These are phyloP conservation scores for Cystobasidium slooffiae DNA, from an alignment of 1,284 basidiomycete genomes.

Conservation along the genomic window DNA sequence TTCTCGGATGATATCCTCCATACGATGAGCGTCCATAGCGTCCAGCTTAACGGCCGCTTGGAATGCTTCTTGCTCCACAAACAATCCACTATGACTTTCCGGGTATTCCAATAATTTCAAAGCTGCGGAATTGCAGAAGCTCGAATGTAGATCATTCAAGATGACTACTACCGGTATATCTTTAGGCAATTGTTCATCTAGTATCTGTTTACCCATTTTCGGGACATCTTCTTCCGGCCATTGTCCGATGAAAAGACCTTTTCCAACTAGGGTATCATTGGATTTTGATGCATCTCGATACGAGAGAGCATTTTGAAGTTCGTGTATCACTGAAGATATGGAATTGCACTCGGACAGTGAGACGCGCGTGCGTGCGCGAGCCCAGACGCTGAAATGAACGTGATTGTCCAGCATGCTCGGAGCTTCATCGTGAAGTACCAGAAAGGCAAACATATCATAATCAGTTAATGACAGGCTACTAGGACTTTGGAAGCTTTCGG, in stretches of 20 bases:
- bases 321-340: slow-evolving; percentile 1
- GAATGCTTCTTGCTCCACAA: slow-evolving; percentile 54
- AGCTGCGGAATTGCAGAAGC: slow-evolving; percentile 52
- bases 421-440: background rate
- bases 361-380: slow-evolving; percentile 16
- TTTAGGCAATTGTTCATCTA: slow-evolving; percentile 49
- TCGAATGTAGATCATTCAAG: slow-evolving; percentile 54
- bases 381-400: slow-evolving; percentile 39
- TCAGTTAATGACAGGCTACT: background rate
- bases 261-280: slow-evolving; percentile 45
- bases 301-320: background rate
- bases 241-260: slow-evolving; percentile 50
- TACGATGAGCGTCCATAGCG: slow-evolving; percentile 46
- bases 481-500: slow-evolving; percentile 50
- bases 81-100: slow-evolving; percentile 45
- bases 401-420: slow-evolving; percentile 40
- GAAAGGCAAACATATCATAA: too few relatives aligned
- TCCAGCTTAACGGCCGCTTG: slow-evolving; percentile 49
- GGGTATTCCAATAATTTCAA: slow-evolving; percentile 48
- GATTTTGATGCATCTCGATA: slow-evolving; percentile 33
- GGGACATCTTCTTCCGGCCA: slow-evolving; percentile 52
- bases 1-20: slow-evolving; percentile 51
- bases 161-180: slow-evolving; percentile 53
- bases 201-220: slow-evolving; percentile 46
- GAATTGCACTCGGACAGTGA: slow-evolving; percentile 16